These are phyloP conservation scores for Senecio squalidus DNA, from an alignment of 140 eudicot genomes.

Conservation along the genomic window DNA sequence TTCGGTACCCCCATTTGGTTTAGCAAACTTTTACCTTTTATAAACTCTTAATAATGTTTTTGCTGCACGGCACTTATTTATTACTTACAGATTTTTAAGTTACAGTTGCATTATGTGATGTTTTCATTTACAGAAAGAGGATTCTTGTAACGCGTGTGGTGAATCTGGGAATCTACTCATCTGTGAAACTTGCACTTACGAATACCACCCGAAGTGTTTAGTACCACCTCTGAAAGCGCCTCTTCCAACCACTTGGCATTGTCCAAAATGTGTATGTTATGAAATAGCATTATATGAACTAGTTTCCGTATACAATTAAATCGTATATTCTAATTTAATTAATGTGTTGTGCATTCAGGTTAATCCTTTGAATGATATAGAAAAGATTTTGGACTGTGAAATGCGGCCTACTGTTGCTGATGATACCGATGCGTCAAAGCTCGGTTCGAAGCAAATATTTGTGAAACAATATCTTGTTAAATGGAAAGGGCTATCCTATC, in stretches of 20 bases:
- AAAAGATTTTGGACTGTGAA: conserved; percentile 87
- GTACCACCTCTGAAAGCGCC: conserved; percentile 76
- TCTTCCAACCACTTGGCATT: conserved; percentile 70
- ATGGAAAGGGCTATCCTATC: conserved; percentile 96
- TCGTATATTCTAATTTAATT: neutral
- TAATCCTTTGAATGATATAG: conserved; percentile 81
- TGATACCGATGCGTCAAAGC: conserved; percentile 67
- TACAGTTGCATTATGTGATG: neutral
- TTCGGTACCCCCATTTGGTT: conserved; percentile 44
- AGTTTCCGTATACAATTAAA: neutral
- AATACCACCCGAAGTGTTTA: conserved; percentile 89
- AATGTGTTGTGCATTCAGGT: conserved; percentile 43
- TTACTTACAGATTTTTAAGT: neutral
- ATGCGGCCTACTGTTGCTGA: conserved; percentile 84
- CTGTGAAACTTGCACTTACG: conserved; percentile 85
- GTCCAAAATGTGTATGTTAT: conserved; percentile 93
- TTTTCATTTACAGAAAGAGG: conserved; percentile 58
- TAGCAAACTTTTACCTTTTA: conserved; percentile 1
- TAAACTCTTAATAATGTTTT: neutral
- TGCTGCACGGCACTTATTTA: neutral
- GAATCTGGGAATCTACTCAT: conserved; percentile 47
- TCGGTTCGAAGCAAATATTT: conserved; percentile 80
- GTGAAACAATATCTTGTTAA: conserved; percentile 94
- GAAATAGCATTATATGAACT: neutral
- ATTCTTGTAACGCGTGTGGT: conserved; percentile 75